Evolutionary conservation across 495 filamentous ascomycete genomes (phyloP), one percentile per base, ranked within the genome.

Genomic region (Viridothelium virens): DNA sequence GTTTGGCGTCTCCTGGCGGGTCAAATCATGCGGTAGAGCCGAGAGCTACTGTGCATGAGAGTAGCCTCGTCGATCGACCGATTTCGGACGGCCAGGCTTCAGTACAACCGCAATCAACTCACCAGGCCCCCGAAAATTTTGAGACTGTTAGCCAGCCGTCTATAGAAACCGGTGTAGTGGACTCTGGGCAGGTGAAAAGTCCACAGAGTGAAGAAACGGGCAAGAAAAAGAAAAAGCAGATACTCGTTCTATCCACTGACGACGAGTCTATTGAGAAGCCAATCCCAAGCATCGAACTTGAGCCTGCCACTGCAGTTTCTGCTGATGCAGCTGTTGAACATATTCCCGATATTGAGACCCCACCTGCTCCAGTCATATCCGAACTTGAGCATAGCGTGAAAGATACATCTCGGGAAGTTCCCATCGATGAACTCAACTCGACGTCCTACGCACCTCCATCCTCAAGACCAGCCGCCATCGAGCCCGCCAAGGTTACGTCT

Each of bases 201-300:
- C 36, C 31, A 59, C 7, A 11, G 31, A 36, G 36, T 36, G 31
- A 56, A 36, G 53, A 53, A 44, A 25, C 25, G 37, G 38, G 53
- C 25, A 25, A 62, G 9, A 56, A 67, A 38, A 67, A 64, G 50
- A 41, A 38, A n/a, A 53, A 65, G 12, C 37, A 56, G 36, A 34
- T 36, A 38, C 46, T 39, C 25, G 16, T 56, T 62, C 39, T 56
- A 68, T 3, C 7, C 10, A 59, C 53, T 34, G 53, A 36, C 36
- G 53, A 59, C 0, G 25, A 33, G 18, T 59, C 53, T 34, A 18
- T 59, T 34, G 53, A 59, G 31, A 18, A 18, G 18, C 53, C 53
- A 7, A 59, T 59, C 18, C 53, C 53, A 14, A 59, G 53, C 18
- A 59, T 59, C 14, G 53, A 59, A 18, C 5, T 59, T 14, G 18